Conservation (phyloP, 257 asterid genomes). For the Lycium barbarum region DNA sequence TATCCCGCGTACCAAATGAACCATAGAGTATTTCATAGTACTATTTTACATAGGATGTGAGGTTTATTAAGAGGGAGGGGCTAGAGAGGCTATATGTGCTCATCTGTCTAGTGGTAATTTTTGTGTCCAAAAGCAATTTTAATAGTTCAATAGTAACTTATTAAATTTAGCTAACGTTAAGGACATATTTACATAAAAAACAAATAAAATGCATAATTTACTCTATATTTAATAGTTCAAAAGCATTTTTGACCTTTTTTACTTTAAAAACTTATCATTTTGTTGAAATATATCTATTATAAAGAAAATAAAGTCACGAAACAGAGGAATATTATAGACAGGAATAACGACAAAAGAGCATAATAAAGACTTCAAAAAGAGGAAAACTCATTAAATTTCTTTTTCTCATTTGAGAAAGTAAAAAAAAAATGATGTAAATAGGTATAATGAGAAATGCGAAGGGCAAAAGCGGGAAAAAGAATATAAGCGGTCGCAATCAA, state of each 20-base stretch:
- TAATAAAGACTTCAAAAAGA: neutral
- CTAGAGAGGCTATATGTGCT: no score
- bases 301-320: neutral
- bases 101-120: no score
- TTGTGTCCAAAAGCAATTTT: no score
- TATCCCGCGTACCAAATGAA: no score
- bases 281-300: neutral
- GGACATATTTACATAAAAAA: no score
- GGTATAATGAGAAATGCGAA: neutral
- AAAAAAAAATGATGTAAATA: neutral
- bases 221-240: neutral
- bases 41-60: no score
- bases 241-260: neutral
- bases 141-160: no score
- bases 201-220: no score
- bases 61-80: no score
- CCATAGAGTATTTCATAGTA: no score
- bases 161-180: no score
- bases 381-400: neutral
- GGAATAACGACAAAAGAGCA: neutral
- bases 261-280: neutral
- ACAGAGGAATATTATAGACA: neutral
- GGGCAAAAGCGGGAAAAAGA: slow-evolving; percentile 33
- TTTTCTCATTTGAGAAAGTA: neutral
- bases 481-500: slow-evolving; percentile 50